Evolutionary conservation across 306 rosid species (phyloP).

Genomic region (Cucumis sativus): DNA sequence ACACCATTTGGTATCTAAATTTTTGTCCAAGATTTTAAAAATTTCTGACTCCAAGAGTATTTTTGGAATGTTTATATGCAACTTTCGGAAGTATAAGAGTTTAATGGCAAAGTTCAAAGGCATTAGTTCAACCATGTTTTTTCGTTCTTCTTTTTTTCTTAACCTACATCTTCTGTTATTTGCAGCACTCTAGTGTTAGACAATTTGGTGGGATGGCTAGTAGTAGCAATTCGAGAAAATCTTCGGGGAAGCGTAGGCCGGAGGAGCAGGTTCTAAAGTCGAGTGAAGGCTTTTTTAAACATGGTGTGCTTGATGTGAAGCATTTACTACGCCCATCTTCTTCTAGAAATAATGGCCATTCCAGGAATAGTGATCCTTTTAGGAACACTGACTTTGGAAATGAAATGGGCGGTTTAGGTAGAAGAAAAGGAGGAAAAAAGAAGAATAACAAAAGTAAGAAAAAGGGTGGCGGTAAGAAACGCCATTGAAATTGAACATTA

Average conservation of each 20-base stretch:
- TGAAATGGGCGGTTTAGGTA: slow-evolving; percentile 5
- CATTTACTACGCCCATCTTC: slow-evolving; percentile 32
- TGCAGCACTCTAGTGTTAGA: slow-evolving; percentile 38
- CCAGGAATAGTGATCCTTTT: slow-evolving; percentile 10
- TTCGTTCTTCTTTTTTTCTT: too few species aligned
- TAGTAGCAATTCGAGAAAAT: slow-evolving; percentile 22
- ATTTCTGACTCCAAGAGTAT: too few species aligned
- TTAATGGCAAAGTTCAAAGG: too few species aligned
- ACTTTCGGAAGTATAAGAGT: too few species aligned
- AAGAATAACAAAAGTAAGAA: slow-evolving; percentile 15
- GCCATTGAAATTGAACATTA: not conserved
- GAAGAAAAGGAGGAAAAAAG: slow-evolving; percentile 22
- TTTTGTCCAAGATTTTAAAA: too few species aligned
- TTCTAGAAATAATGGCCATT: not conserved
- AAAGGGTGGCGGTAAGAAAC: slow-evolving; percentile 32
- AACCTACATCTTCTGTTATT: not conserved
- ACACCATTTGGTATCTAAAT: too few species aligned
- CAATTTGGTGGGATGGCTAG: slow-evolving; percentile 32
- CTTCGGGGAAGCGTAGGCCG: slow-evolving; percentile 35
- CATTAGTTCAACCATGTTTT: too few species aligned
- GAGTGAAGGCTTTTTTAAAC: slow-evolving; percentile 55
- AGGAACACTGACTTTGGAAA: slow-evolving; percentile 12
- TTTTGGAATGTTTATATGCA: too few species aligned
- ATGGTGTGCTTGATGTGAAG: slow-evolving; percentile 66
- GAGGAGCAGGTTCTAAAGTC: slow-evolving; percentile 40